Evolutionary conservation across 441 rosid genomes (phyloP).

Genomic region (Mallotus japonicus): DNA sequence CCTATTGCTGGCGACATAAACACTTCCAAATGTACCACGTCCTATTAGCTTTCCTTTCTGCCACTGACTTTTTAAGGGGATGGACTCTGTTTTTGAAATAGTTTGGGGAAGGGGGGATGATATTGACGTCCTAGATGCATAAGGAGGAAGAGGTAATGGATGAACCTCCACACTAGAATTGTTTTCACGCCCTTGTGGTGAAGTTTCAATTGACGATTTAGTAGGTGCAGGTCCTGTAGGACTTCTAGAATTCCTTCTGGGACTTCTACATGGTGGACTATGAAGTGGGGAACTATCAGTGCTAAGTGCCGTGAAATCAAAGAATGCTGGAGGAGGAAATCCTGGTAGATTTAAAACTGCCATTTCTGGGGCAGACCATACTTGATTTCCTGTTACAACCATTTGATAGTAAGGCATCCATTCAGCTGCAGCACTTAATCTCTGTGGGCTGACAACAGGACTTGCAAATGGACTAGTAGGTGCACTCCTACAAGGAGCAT

Average conservation of each 20-base stretch:
- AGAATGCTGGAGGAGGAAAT: conserved; percentile 60
- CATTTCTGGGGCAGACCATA: conserved; percentile 90
- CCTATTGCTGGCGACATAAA: conserved; percentile 87
- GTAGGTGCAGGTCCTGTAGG: conserved; percentile 55
- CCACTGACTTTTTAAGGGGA: conserved; percentile 63
- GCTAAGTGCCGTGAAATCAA: conserved; percentile 50
- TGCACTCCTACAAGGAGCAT: conserved; percentile 59
- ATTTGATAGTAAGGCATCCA: conserved; percentile 40
- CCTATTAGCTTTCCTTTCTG: conserved; percentile 90
- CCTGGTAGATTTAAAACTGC: conserved; percentile 45
- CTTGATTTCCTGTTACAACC: conserved; percentile 53
- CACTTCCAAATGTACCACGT: conserved; percentile 96
- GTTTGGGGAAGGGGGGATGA: conserved; percentile 38
- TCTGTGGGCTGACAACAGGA: conserved; percentile 35
- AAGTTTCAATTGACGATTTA: conserved; percentile 41
- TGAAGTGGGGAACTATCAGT: conserved; percentile 68
- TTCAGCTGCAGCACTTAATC: conserved; percentile 35
- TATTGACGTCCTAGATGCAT: conserved; percentile 47
- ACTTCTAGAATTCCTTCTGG: conserved; percentile 44
- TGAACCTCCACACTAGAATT: conserved; percentile 48
- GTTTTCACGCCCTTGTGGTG: conserved; percentile 33
- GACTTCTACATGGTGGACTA: conserved; percentile 63
- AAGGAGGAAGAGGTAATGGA: conserved; percentile 95
- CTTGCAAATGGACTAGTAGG: conserved; percentile 61
- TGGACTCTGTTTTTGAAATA: conserved; percentile 46